These are phyloP conservation scores for Lentinus polychrous DNA, from an alignment of 1,284 basidiomycete species.

Conservation along the genomic window DNA sequence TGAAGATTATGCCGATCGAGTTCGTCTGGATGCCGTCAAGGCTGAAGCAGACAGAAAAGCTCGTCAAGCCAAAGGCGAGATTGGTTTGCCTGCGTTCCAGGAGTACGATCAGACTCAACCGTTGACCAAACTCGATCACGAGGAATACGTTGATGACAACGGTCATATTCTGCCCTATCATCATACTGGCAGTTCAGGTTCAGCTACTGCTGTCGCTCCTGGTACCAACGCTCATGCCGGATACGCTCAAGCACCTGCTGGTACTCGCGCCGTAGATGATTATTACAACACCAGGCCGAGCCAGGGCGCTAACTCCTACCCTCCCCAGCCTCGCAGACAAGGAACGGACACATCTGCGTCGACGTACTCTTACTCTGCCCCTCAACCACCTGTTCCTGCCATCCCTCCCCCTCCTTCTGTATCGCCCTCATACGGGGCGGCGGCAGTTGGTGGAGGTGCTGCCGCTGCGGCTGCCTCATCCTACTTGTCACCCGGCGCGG, in stretches of 20 bases:
- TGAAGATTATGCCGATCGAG: slow-evolving; percentile 45
- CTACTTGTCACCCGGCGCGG: slow-evolving; percentile 15
- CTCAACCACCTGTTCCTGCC: background rate
- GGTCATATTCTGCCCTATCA: slow-evolving; percentile 36
- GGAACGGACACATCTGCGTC: slow-evolving; percentile 35
- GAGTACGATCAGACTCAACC: slow-evolving; percentile 58
- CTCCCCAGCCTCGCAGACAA: slow-evolving; percentile 33
- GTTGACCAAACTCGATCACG: slow-evolving; percentile 37
- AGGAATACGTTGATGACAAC: slow-evolving; percentile 41
- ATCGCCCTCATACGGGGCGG: slow-evolving; percentile 18
- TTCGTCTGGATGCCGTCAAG: slow-evolving; percentile 75
- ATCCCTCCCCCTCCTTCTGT: slow-evolving; percentile 13
- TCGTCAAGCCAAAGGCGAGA: slow-evolving; percentile 51
- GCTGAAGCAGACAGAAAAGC: slow-evolving; percentile 77
- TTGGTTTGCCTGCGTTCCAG: slow-evolving; percentile 68
- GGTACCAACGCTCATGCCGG: slow-evolving; percentile 34
- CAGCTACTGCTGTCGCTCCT: slow-evolving; percentile 19
- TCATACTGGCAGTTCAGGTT: slow-evolving; percentile 13
- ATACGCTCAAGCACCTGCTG: slow-evolving; percentile 55
- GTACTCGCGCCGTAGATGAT: slow-evolving; percentile 66
- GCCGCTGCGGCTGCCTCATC: slow-evolving; percentile 7
- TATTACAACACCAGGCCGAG: slow-evolving; percentile 46
- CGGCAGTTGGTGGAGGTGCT: slow-evolving; percentile 13
- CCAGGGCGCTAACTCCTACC: slow-evolving; percentile 33
- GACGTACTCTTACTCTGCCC: slow-evolving; percentile 23